Percentiles rank a stretch among this genome's conserved stretches.
Evolutionary conservation across 352 stramenopile species (phyloP).

Genomic region (Aphanomyces euteiches): DNA sequence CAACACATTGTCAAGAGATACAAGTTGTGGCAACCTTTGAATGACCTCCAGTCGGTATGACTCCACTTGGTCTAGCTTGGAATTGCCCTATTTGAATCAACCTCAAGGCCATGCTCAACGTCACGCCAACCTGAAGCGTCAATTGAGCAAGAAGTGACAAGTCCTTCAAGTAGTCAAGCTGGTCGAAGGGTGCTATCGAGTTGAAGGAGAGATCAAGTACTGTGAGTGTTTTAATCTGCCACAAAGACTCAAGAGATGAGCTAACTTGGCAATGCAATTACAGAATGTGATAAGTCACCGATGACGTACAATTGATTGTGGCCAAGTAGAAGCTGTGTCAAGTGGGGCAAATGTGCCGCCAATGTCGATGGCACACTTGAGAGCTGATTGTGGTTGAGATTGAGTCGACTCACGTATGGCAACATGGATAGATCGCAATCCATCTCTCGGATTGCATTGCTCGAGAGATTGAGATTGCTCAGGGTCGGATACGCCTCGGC

Average conservation of each 20-base stretch:
- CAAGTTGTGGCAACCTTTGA: slow-evolving; percentile 50
- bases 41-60: slow-evolving; percentile 55
- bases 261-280: background rate
- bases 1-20: slow-evolving; percentile 44
- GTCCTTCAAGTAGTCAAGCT: slow-evolving; percentile 52
- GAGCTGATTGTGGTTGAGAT: slow-evolving; percentile 60
- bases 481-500: slow-evolving; percentile 54
- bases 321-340: slow-evolving; percentile 52
- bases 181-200: slow-evolving; percentile 46
- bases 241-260: slow-evolving; percentile 40
- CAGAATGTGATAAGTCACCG: background rate
- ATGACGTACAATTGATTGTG: slow-evolving; percentile 49
- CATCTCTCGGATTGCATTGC: slow-evolving; percentile 52
- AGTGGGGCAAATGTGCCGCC: slow-evolving; percentile 37
- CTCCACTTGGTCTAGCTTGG: slow-evolving; percentile 37
- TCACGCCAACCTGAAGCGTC: slow-evolving; percentile 32
- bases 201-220: slow-evolving; percentile 47
- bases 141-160: slow-evolving; percentile 45
- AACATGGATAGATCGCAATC: slow-evolving; percentile 47
- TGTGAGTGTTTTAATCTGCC: slow-evolving; percentile 38
- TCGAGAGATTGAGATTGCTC: slow-evolving; percentile 57
- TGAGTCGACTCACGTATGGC: slow-evolving; percentile 46
- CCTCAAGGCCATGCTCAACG: too few relatives aligned
- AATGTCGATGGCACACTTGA: slow-evolving; percentile 39
- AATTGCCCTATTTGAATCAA: slow-evolving; percentile 42